Evolutionary conservation across 2,329 filamentous ascomycete species (phyloP).

Genomic region (Epichloe uncinata): DNA sequence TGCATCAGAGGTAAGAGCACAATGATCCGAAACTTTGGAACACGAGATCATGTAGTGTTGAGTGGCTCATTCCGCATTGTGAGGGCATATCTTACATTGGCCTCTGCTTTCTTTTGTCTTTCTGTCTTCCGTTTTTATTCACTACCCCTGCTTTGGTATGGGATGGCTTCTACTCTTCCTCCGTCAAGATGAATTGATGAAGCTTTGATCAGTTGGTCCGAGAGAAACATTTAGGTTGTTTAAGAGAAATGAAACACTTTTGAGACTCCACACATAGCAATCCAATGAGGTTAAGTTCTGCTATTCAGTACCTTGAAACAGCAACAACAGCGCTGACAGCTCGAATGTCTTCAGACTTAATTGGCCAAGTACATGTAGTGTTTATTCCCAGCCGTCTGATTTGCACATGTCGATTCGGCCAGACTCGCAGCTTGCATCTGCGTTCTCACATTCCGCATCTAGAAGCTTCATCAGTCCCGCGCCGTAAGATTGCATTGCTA

Average conservation of each 20-base stretch:
- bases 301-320: background rate
- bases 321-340: background rate
- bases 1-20: background rate
- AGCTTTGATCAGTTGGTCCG: slow-evolving; percentile 4
- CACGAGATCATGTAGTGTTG: background rate
- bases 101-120: background rate
- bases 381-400: background rate
- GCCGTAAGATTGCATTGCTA: background rate
- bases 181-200: background rate
- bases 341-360: background rate
- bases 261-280: background rate
- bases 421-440: background rate
- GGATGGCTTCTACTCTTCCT: background rate
- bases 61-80: background rate
- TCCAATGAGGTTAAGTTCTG: background rate
- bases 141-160: background rate
- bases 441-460: background rate
- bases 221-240: slow-evolving; percentile 1
- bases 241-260: background rate
- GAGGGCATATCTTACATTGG: background rate
- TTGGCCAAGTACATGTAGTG: background rate
- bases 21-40: background rate
- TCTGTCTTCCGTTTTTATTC: background rate
- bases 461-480: background rate
- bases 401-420: background rate